These are phyloP conservation scores for Heliamphora exappendiculata DNA, from an alignment of 148 eudicot genomes.

Conservation along the genomic window DNA sequence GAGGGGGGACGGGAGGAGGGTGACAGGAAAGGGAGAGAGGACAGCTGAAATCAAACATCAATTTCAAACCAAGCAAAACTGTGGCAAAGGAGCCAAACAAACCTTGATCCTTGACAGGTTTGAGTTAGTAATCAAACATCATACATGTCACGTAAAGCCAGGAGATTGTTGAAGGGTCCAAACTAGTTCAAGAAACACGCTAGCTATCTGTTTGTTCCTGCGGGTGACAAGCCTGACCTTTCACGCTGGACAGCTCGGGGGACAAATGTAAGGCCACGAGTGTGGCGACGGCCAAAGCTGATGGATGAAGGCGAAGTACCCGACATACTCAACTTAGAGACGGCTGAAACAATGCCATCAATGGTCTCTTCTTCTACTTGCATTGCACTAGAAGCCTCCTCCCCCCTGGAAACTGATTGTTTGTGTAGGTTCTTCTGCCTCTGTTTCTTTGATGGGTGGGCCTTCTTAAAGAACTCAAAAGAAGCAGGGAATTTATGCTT, in stretches of 20 bases:
- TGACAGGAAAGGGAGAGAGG: too few species aligned
- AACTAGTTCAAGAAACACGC: background rate
- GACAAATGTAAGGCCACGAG: slow-evolving; percentile 68
- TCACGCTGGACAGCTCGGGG: slow-evolving; percentile 70
- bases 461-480: slow-evolving; percentile 78
- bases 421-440: slow-evolving; percentile 58
- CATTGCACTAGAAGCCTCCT: slow-evolving; percentile 54
- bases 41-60: too few species aligned
- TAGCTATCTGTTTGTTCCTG: slow-evolving; percentile 15
- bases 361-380: slow-evolving; percentile 65
- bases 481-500: slow-evolving; percentile 85
- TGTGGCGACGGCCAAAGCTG: slow-evolving; percentile 79
- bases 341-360: slow-evolving; percentile 64
- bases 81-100: too few species aligned
- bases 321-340: slow-evolving; percentile 60
- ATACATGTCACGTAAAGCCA: too few species aligned
- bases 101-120: too few species aligned
- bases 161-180: background rate
- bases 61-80: too few species aligned
- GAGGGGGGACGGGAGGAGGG: too few species aligned
- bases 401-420: slow-evolving; percentile 27
- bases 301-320: slow-evolving; percentile 62
- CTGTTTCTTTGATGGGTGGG: slow-evolving; percentile 73
- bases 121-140: too few species aligned
- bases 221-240: slow-evolving; percentile 22